Percentiles rank a stretch among this genome's conserved stretches.
These are phyloP conservation scores for Kwoniella sp. DNA, from an alignment of 768 basidiomycete species.

Conservation along the genomic window DNA sequence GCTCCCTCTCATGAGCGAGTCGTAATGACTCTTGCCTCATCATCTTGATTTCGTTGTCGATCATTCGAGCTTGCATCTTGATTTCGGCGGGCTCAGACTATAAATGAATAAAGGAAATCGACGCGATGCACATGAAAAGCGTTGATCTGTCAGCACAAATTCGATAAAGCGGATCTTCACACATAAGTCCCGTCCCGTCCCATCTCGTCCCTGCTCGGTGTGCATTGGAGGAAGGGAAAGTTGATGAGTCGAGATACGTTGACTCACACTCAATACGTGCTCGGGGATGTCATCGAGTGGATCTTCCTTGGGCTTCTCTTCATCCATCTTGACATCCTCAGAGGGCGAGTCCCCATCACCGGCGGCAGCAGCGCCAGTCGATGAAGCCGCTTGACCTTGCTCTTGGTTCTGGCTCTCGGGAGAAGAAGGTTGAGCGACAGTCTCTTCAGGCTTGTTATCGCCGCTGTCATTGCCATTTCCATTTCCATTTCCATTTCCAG, in stretches of 20 bases:
- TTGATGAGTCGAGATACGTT: not conserved
- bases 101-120: too few relatives aligned
- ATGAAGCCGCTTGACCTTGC: not conserved
- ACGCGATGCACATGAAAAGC: too few relatives aligned
- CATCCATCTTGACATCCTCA: constrained; percentile 51
- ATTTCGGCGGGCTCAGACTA: constrained; percentile 74
- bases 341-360: constrained; percentile 14
- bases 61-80: constrained; percentile 80
- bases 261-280: constrained; percentile 70
- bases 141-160: too few relatives aligned
- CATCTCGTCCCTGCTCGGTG: too few relatives aligned
- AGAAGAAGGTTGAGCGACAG: not conserved
- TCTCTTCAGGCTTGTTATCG: constrained; percentile 23
- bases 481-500: constrained; percentile 1
- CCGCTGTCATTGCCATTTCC: constrained; percentile 6
- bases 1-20: constrained; percentile 87
- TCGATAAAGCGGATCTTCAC: too few relatives aligned
- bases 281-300: constrained; percentile 89
- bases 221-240: too few relatives aligned
- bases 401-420: not conserved
- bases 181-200: too few relatives aligned
- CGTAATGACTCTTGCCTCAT: constrained; percentile 94
- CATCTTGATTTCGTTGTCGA: constrained; percentile 97
- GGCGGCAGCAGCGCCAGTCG: constrained; percentile 9
- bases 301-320: constrained; percentile 59